Evolutionary conservation across 2,329 filamentous ascomycete genomes (phyloP), one percentile per base, ranked within the genome.

Genomic region (Aspergillus ochraceus): DNA sequence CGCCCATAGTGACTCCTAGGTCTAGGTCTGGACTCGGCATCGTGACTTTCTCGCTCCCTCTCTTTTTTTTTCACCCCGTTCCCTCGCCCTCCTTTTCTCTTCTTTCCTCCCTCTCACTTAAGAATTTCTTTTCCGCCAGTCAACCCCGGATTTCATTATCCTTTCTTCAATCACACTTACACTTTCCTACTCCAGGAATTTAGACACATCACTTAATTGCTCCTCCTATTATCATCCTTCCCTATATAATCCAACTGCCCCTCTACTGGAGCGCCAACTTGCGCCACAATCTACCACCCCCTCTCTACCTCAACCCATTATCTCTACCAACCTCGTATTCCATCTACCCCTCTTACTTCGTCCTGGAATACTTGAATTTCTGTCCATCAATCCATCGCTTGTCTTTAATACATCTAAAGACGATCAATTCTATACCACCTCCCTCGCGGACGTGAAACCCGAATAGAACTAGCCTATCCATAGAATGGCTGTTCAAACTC

Each of bases 401-500:
- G 26, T 29, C 26, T 29, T 9, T 9, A 8, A 29, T 29, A 29
- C 26, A 29, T 29, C 26, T 29, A 42, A 42, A 42, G 14, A 42
- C 36, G 14, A n/a, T 42, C 17, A 42, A 42, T 42, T 42, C 36
- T 42, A n/a, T 42, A 2, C 22, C 53, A 6, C 39, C 30, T 49
- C 2, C 19, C 20, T 47, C 29, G 11, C 32, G 32, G 32, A 36
- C 12, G 32, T 36, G 32, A 36, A 29, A 8, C n/a, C 46, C n/a
- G 22, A 49, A 49, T 49, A 49, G 22, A 20, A 10, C 14, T 6
- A 49, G 30, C 46, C 14, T 29, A 22, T 24, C 49, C 47, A 50
- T 39, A 51, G 22, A 57, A 73, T 74, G 70, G 68, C 70, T 45
- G 61, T 69, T 60, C 52, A 53, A 52, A 49, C 60, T 29, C 61